Conservation (phyloP, 2,329 filamentous ascomycete species). For the Colletotrichum chlorophyti region DNA sequence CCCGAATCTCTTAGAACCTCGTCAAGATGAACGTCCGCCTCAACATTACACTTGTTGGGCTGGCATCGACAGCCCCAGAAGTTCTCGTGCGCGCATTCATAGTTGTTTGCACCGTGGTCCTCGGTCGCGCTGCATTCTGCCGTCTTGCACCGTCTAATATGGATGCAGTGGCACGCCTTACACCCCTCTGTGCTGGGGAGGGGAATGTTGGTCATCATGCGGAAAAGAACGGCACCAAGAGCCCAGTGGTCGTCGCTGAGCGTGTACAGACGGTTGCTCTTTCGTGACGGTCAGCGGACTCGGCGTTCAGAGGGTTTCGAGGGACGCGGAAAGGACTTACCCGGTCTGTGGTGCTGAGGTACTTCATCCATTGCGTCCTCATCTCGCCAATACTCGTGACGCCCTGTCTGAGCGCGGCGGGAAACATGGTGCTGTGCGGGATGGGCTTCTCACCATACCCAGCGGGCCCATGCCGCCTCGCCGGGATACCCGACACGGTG, state of each 20-base stretch:
- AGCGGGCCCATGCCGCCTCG: slow-evolving; percentile 4
- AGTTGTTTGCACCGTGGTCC: slow-evolving; percentile 7
- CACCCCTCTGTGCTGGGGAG: slow-evolving; percentile 40
- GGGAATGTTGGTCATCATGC: slow-evolving; percentile 47
- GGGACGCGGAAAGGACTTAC: no score
- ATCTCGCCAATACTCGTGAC: slow-evolving; percentile 10
- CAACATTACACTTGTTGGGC: not conserved
- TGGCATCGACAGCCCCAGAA: slow-evolving; percentile 27
- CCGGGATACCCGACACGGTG: slow-evolving; percentile 46
- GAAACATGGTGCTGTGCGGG: not conserved
- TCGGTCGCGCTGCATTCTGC: slow-evolving; percentile 14
- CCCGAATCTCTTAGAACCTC: slow-evolving; percentile 33
- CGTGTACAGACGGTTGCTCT: slow-evolving; percentile 43
- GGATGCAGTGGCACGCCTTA: slow-evolving; percentile 34
- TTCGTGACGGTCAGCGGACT: not conserved
- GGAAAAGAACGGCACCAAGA: slow-evolving; percentile 46
- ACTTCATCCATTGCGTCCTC: slow-evolving; percentile 22
- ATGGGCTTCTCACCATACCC: slow-evolving; percentile 12
- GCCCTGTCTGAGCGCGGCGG: slow-evolving; percentile 20
- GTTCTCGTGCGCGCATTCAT: slow-evolving; percentile 28
- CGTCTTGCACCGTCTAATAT: slow-evolving; percentile 30
- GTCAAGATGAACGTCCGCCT: slow-evolving; percentile 39
- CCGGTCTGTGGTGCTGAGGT: slow-evolving; percentile 6
- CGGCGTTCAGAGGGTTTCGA: not conserved
- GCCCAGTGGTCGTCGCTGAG: slow-evolving; percentile 45